Base-by-base conservation (phyloP, 345 rosid species). In the Lenwebbia sp. region DNA sequence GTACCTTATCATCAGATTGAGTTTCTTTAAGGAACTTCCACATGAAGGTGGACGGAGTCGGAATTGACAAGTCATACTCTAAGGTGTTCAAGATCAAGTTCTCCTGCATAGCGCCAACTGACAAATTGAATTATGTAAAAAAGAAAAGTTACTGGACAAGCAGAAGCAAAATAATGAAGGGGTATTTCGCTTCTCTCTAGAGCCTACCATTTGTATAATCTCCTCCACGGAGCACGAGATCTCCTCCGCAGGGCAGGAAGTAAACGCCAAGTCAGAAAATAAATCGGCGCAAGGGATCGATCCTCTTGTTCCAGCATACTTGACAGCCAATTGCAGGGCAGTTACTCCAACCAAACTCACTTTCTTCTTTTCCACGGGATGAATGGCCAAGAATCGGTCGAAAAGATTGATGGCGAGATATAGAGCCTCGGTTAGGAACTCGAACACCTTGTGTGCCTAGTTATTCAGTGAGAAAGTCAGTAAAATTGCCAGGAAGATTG, bases 1-100 rank as follows among this genome's bases (percentile, higher is more conserved):
- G 21, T 41, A 87, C 92, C 92, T 90, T 89, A 82, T 82, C 89
- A 85, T 91, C 90, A 82, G 90, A 86, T 84, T 83, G 83, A 21
- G 92, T 89, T 41, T 84, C 89, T 54, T 92, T 90, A 28, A 92
- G 89, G 81, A 87, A 90, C 75, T 62, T 62, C 41, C 41, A 62
- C 75, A 62, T 3, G 28, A 30, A 30, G 15, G 40, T 15, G 11
- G 75, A 62, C 0, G 75, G 76, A 30, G 40, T 62, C 3, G 0
- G 2, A 28, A 3, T 60, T 28, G 40, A 28, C 40, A 60, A 60
- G 21, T 53, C 54, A 17, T 19, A 6, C 1, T 21, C 3, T 49
- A 58, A 58, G 26, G 26, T 28, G 40, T 30, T 65, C 76, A 33
- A 65, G 44, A 65, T 65, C 76, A 33, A 28, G 23, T 15, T 9